Conservation (phyloP, 2,329 filamentous ascomycete species). For the Hypoxylon sp. region DNA sequence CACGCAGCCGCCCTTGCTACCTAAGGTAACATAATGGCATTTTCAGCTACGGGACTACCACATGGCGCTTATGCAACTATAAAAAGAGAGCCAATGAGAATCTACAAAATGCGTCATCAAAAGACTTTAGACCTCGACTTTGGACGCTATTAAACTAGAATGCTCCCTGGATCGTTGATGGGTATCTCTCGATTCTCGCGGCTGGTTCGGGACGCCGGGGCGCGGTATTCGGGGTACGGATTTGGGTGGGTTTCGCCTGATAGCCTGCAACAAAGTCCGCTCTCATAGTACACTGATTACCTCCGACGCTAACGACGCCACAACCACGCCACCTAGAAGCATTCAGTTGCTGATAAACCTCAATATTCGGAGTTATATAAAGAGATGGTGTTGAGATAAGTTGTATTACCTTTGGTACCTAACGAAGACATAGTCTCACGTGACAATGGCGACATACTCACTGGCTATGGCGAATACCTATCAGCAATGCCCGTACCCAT, state of each 20-base stretch:
- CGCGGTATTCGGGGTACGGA: background rate
- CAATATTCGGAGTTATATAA: background rate
- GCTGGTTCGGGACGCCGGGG: no score
- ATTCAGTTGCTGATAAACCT: background rate
- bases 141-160: background rate
- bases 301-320: background rate
- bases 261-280: no score
- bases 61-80: slow-evolving; percentile 1
- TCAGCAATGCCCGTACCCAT: background rate
- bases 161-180: background rate
- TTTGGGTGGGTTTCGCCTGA: no score
- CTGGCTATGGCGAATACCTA: slow-evolving; percentile 35
- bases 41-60: background rate
- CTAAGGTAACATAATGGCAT: background rate
- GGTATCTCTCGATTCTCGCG: background rate
- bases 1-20: background rate
- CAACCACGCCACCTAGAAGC: background rate
- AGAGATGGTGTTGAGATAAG: background rate
- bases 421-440: slow-evolving; percentile 21
- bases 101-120: background rate
- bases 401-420: background rate
- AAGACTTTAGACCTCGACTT: background rate
- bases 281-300: background rate
- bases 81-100: background rate
- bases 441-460: slow-evolving; percentile 44